Conservation (phyloP, 345 rosid species). For the Eutrema japonicum region DNA sequence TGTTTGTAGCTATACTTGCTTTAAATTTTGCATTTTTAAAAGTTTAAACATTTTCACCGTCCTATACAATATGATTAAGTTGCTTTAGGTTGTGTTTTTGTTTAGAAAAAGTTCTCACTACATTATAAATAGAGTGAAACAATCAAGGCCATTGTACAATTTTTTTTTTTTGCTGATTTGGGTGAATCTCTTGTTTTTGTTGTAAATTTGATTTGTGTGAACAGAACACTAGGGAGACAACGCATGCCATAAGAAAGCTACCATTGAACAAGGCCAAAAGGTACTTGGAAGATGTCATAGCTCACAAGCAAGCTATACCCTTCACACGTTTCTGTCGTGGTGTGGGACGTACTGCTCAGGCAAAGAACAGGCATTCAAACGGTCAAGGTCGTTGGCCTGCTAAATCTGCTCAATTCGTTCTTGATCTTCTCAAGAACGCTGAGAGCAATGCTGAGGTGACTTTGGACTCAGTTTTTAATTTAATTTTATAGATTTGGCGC, state of each 20-base stretch:
- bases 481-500: background rate
- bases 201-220: background rate
- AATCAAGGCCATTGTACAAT: background rate
- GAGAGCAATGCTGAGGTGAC: slow-evolving; percentile 95
- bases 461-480: no score
- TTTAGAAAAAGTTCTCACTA: no score
- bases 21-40: background rate
- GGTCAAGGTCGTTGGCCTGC: slow-evolving; percentile 99
- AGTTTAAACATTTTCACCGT: background rate
- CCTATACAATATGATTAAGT: background rate
- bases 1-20: background rate
- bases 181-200: background rate
- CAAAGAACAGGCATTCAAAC: slow-evolving; percentile 93
- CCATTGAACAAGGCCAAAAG: slow-evolving; percentile 92
- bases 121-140: no score
- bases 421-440: slow-evolving; percentile 94
- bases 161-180: background rate
- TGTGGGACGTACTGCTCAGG: slow-evolving; percentile 99
- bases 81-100: no score
- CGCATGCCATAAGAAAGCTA: slow-evolving; percentile 75
- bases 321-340: slow-evolving; percentile 94
- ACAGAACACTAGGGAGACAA: slow-evolving; percentile 95
- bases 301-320: slow-evolving; percentile 98
- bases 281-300: slow-evolving; percentile 93
- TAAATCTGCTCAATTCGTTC: slow-evolving; percentile 84